Evolutionary conservation across 257 asterid genomes (phyloP).

Genomic region (Plantago ovata): DNA sequence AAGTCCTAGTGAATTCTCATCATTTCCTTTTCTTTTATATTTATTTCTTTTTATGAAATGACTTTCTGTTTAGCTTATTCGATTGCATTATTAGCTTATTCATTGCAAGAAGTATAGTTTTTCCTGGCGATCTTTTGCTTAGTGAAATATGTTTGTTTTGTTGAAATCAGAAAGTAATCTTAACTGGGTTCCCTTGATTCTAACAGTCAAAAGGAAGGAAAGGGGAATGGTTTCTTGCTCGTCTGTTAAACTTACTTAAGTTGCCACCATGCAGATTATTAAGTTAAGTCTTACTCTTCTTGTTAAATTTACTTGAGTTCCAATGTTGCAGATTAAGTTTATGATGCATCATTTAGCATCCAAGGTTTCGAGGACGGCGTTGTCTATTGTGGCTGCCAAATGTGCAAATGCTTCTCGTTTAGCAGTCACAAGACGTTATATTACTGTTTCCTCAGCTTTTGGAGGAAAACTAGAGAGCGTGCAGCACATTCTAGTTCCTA

Average conservation of each 20-base stretch:
- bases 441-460: conserved; percentile 24
- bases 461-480: conserved; percentile 28
- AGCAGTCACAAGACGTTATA: conserved; percentile 25
- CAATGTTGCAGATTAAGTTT: conserved; percentile 33
- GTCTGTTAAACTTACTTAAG: conserved; percentile 10
- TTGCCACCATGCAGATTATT: conserved; percentile 36
- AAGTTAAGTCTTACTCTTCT: background rate
- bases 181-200: no score
- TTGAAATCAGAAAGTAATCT: no score
- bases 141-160: no score
- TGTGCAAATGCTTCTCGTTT: conserved; percentile 24
- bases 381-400: conserved; percentile 26
- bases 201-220: background rate
- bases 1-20: no score
- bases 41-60: no score
- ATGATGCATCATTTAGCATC: conserved; percentile 38
- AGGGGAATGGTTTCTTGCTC: conserved; percentile 5
- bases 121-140: no score
- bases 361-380: conserved; percentile 37
- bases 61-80: no score
- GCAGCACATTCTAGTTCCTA: conserved; percentile 30
- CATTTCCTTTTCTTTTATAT: no score
- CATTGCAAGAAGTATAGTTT: no score
- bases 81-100: no score
- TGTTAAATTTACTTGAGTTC: conserved; percentile 3